These are phyloP conservation scores for Diaporthe velutina DNA, from an alignment of 2,329 filamentous ascomycete species.

Conservation along the genomic window DNA sequence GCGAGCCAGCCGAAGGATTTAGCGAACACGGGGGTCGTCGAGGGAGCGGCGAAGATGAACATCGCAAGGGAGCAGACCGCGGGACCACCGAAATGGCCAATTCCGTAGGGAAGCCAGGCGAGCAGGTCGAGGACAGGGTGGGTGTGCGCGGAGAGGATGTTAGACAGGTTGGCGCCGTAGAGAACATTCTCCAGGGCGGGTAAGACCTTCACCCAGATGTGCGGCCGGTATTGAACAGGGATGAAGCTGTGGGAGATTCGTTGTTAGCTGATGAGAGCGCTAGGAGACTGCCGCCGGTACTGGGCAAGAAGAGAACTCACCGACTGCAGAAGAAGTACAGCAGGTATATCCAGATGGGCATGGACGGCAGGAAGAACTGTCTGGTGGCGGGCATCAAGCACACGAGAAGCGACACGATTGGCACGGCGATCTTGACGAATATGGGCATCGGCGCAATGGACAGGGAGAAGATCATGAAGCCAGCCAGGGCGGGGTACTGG, in stretches of 20 bases:
- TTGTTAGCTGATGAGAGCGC: conserved; percentile 26
- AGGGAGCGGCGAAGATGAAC: conserved; percentile 90
- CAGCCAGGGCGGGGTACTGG: conserved; percentile 83
- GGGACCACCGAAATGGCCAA: conserved; percentile 90
- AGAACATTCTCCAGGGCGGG: conserved; percentile 96
- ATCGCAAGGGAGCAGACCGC: conserved; percentile 82
- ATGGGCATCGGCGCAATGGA: conserved; percentile 86
- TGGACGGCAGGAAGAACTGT: conserved; percentile 91
- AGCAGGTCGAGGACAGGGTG: conserved; percentile 86
- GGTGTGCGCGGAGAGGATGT: conserved; percentile 92
- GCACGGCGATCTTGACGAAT: conserved; percentile 79
- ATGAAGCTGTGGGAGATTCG: conserved; percentile 76
- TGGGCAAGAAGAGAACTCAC: conserved; percentile 65
- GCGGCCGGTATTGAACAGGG: conserved; percentile 86
- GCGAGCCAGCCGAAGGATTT: conserved; percentile 94
- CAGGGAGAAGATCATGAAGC: conserved; percentile 85
- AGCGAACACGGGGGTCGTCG: conserved; percentile 86
- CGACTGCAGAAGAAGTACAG: conserved; percentile 93
- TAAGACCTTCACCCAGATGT: conserved; percentile 95
- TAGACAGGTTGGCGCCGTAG: conserved; percentile 95
- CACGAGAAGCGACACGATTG: conserved; percentile 75
- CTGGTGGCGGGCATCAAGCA: conserved; percentile 86
- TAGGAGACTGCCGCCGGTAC: background rate
- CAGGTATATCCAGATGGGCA: conserved; percentile 88
- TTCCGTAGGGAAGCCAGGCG: conserved; percentile 93